Base-by-base conservation (phyloP, 768 basidiomycete genomes). In the Clathrus columnatus region DNA sequence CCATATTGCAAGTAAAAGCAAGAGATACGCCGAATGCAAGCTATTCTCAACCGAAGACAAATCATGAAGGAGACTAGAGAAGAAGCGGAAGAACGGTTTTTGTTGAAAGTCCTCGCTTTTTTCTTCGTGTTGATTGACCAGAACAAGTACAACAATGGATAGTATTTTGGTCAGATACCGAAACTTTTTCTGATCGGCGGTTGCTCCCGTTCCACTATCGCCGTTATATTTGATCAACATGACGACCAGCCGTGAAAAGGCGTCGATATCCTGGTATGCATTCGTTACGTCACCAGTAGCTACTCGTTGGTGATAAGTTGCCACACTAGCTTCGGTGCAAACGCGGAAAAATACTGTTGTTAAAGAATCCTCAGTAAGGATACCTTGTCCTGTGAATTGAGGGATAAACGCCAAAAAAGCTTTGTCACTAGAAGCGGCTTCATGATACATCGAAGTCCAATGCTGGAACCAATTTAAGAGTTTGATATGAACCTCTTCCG, bases 191-290 rank as follows among this genome's bases (percentile, higher is more conserved):
- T 91, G 87, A 62, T 95, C 93, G 63, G 91, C 91, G 70, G 93
- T 90, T 57, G 90, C 77, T 8, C 90, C 92, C 11, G 87, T 83
- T 32, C 67, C 69, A 24, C 93, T 90, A 71, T 99, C 96, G 10
- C 94, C 96, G 62, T 98, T 95, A 68, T 98, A 97, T 74, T 98
- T 98, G 81, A 98, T 93, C 72, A 99, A 94, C 70, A 96, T 92
- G 30, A 91, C 88, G 61, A 99, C 91, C 58, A 99, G 76, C 60
- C 92, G 83, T 32, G 95, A 91, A 76, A 97, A 83, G 1, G 96
- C 93, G 69, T 99, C 96, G 63, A 98, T 75, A 16, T 92, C 88
- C 67, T 91, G 92, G 75, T 94, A 97, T 21, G 89, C 83, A 55
- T 81, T 80, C 30, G 81, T 80, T 59, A 77, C 81, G 63, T 91